Conservation (phyloP, 106 monocot genomes). For the Acorus gramineus region DNA sequence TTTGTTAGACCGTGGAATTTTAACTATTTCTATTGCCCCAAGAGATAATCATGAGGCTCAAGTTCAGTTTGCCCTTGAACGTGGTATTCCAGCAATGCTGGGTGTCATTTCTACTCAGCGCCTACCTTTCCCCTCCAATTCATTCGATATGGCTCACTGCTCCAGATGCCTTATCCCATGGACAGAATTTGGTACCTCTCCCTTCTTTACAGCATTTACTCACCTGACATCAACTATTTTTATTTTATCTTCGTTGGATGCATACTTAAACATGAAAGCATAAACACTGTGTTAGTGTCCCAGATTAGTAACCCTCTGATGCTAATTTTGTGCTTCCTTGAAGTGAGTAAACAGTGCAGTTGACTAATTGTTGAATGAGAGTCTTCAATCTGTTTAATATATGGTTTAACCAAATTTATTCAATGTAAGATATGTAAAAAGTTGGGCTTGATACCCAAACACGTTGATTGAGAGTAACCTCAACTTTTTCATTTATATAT, state of each 20-base stretch:
- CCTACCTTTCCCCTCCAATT: slow-evolving; percentile 25
- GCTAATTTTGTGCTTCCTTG: too few species aligned
- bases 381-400: too few species aligned
- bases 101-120: slow-evolving; percentile 26
- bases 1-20: slow-evolving; percentile 23
- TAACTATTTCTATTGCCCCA: slow-evolving; percentile 26
- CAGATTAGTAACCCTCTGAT: too few species aligned
- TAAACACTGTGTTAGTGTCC: too few species aligned
- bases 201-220: not conserved
- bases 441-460: too few species aligned
- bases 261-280: not conserved
- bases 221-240: not conserved
- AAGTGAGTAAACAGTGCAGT: too few species aligned
- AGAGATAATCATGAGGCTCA: slow-evolving; percentile 32
- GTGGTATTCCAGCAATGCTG: slow-evolving; percentile 29
- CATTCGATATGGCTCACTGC: slow-evolving; percentile 30
- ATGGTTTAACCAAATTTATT: too few species aligned
- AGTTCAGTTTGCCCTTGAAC: slow-evolving; percentile 30
- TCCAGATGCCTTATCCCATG: slow-evolving; percentile 33
- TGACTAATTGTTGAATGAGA: too few species aligned
- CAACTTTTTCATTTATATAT: too few species aligned
- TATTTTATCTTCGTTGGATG: not conserved
- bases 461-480: too few species aligned
- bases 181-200: slow-evolving; percentile 23
- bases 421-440: too few species aligned